A percentile compares a stretch with the other conserved stretches of the same genome.
These are phyloP conservation scores for Acanthamoeba rhysodes DNA, from an alignment of 208 protist species.

Conservation along the genomic window DNA sequence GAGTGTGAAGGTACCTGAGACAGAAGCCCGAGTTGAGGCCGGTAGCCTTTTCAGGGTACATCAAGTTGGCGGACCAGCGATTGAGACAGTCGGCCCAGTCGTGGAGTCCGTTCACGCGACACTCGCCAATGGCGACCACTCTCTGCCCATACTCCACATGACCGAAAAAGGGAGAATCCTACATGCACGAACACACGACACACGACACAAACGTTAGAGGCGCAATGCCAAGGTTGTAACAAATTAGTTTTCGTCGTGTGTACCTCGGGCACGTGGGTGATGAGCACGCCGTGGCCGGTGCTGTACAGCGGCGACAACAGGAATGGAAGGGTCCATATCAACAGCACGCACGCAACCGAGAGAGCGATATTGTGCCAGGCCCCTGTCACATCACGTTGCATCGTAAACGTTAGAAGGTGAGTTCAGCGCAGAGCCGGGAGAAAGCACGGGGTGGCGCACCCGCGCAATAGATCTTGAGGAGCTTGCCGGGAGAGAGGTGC, in stretches of 20 bases:
- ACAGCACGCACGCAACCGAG: neutral
- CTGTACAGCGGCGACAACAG: conserved; percentile 15
- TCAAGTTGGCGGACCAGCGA: neutral
- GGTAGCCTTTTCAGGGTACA: neutral
- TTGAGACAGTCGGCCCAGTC: conserved; percentile 66
- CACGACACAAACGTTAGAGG: neutral
- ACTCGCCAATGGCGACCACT: conserved; percentile 41
- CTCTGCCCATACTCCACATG: conserved; percentile 10
- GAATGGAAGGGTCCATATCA: conserved; percentile 45
- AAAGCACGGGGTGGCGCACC: neutral
- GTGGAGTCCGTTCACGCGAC: neutral
- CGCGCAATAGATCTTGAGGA: conserved; percentile 68
- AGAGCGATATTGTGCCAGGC: conserved; percentile 72
- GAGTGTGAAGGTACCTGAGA: conserved; percentile 2
- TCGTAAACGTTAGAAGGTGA: neutral
- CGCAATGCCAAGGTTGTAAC: neutral
- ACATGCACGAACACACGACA: neutral
- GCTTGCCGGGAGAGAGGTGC: conserved; percentile 5
- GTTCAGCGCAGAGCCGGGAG: neutral
- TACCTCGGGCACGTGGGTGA: conserved; percentile 34
- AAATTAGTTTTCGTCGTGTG: neutral
- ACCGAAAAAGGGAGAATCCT: conserved; percentile 63
- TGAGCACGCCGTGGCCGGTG: conserved; percentile 24
- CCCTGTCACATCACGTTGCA: neutral
- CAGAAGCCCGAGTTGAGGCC: conserved; percentile 56